Evolutionary conservation across 768 basidiomycete species (phyloP), one percentile per base, ranked within the genome.

Genomic region (Xerocomellus dryophilus): DNA sequence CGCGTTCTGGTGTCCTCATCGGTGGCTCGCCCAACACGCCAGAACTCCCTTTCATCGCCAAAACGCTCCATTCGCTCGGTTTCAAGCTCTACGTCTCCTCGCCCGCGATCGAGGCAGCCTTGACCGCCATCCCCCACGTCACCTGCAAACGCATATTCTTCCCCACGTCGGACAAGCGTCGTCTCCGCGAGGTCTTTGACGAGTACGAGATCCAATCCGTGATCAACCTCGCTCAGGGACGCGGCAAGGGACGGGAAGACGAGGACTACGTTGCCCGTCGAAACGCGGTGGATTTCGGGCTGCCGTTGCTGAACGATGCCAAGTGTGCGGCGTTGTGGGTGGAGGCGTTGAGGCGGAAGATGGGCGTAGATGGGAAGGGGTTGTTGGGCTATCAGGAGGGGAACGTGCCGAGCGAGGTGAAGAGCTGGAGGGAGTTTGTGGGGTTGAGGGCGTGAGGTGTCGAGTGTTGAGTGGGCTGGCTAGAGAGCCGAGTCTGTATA

Each of bases 211-310:
- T 99, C 62, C 88, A 93, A 65, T 87, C 85, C 43, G 97, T 99
- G 40, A 84, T 98, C 73, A 98, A 98, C 74, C 80, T 99, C 47
- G 87, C 96, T 11, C 83, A 86, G 64, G 74, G 81, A 50, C 85
- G 93, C 7, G 95, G 87, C 32, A 76, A 74, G 39, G 83, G 84
- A 62, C 83, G 86, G 12, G 77, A 84, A 12, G 97, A 98, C 67
- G 92, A 98, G 67, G 94, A 98, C 63, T 99, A 99, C 64, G 95
- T 98, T 43, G 96, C 97, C 50, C 82, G 97, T 67, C 89, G 94
- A 60, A 95, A 95, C 68, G 93, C 93, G 49, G 93, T 96, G 50
- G 95, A 98, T 75, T 98, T 98, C 60, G 97, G 97, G 54, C 71
- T 98, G 52, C 88, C 93, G 11, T 71, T 98, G 51, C 75, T 98